Evolutionary conservation across 192 early-diverging fungal species (phyloP).

Genomic region (Gaertneriomyces sp.): DNA sequence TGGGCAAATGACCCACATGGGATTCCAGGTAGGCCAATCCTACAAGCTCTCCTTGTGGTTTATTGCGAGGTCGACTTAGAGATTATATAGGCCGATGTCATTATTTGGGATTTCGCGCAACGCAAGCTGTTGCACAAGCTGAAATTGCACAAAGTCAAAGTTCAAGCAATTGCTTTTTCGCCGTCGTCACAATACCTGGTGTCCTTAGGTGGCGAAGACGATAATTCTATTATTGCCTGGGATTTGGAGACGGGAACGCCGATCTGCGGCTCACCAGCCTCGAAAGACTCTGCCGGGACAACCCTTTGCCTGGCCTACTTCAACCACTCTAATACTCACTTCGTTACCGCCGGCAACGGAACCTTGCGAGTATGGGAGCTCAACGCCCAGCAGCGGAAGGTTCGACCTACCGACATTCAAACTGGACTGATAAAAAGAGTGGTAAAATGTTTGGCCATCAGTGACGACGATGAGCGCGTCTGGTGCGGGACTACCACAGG

Average conservation of each 20-base stretch:
- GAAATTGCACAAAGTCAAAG: constrained; percentile 59
- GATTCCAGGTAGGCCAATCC: constrained; percentile 47
- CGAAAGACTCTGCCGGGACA: constrained; percentile 48
- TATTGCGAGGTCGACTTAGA: background rate
- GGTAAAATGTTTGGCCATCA: constrained; percentile 52
- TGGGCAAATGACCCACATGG: constrained; percentile 64
- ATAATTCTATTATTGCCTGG: constrained; percentile 57
- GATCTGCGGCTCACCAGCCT: constrained; percentile 54
- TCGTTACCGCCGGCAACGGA: constrained; percentile 52
- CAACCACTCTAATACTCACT: constrained; percentile 47
- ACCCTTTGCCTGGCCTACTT: constrained; percentile 47
- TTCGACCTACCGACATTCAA: constrained; percentile 47
- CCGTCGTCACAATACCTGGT: constrained; percentile 50
- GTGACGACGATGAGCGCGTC: constrained; percentile 53
- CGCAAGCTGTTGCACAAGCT: constrained; percentile 37
- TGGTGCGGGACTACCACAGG: constrained; percentile 62
- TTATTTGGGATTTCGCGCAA: constrained; percentile 58
- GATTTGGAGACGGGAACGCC: constrained; percentile 48
- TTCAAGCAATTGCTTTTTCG: constrained; percentile 53
- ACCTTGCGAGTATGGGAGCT: constrained; percentile 58
- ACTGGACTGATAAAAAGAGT: constrained; percentile 60
- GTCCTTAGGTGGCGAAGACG: constrained; percentile 55
- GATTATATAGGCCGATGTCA: constrained; percentile 50
- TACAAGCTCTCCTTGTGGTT: background rate
- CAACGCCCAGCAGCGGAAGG: constrained; percentile 46